Percentiles rank a stretch among this genome's conserved stretches.
Conservation (phyloP, 768 basidiomycete species). For the Chalciporus piperatus region DNA sequence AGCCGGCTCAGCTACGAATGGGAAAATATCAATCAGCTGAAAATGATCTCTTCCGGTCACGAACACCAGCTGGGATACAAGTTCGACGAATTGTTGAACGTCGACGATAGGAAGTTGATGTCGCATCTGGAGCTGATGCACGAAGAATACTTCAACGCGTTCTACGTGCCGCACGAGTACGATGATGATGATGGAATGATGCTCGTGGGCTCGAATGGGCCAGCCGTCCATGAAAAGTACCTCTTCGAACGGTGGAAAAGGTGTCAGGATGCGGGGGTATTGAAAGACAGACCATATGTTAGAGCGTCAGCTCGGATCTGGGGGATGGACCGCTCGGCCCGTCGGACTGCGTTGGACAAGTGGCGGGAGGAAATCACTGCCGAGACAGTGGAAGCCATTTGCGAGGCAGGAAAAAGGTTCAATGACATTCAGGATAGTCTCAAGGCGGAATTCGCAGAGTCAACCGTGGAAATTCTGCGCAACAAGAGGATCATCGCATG, state of each 20-base stretch:
- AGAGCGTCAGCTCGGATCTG: constrained; percentile 33
- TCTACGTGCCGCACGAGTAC: constrained; percentile 36
- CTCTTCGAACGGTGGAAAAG: constrained; percentile 46
- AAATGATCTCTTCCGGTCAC: constrained; percentile 36
- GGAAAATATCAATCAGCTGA: constrained; percentile 16
- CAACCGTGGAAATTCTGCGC: constrained; percentile 33
- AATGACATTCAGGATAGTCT: constrained; percentile 36
- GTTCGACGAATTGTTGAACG: constrained; percentile 15
- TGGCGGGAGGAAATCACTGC: constrained; percentile 37
- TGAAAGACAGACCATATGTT: constrained; percentile 30
- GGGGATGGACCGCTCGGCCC: constrained; percentile 33
- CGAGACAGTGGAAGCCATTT: constrained; percentile 33
- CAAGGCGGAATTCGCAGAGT: constrained; percentile 32
- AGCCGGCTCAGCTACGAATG: neutral
- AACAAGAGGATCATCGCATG: constrained; percentile 60
- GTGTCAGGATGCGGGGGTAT: constrained; percentile 44
- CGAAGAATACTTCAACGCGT: constrained; percentile 41
- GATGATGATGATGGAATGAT: constrained; percentile 45
- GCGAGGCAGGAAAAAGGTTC: constrained; percentile 30
- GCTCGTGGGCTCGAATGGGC: constrained; percentile 41
- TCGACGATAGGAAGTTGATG: constrained; percentile 29
- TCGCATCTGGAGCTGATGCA: constrained; percentile 46
- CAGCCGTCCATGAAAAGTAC: constrained; percentile 35
- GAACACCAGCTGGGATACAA: constrained; percentile 18
- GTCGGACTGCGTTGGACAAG: constrained; percentile 23